phyloP scores from a whole-genome alignment of 495 filamentous ascomycete genomes.

The Neurospora sp. region DNA sequence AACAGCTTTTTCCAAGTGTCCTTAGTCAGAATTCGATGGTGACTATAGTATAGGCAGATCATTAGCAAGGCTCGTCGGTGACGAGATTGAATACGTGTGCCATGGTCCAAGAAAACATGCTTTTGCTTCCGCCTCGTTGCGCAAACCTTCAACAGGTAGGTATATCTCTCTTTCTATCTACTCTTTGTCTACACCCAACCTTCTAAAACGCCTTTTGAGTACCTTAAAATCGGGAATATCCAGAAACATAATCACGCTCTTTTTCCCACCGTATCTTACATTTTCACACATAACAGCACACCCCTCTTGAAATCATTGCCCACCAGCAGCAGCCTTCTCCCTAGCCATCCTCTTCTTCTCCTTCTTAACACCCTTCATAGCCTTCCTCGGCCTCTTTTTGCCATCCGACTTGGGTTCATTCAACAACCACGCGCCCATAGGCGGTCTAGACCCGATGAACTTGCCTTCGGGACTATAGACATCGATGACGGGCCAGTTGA shows the following conservation, averaged over 20 bases:
- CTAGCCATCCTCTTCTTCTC: constrained; percentile 25
- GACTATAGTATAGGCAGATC: neutral
- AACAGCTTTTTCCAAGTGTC: neutral
- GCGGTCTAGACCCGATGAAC: constrained; percentile 55
- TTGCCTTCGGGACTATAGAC: constrained; percentile 76
- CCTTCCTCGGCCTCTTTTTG: constrained; percentile 37
- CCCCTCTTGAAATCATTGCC: neutral
- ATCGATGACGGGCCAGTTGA: constrained; percentile 60
- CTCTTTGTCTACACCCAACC: neutral
- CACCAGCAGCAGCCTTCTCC: neutral
- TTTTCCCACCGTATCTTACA: neutral
- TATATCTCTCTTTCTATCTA: neutral
- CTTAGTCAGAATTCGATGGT: neutral
- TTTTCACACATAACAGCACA: neutral
- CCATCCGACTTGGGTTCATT: constrained; percentile 24
- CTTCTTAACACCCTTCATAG: constrained; percentile 53
- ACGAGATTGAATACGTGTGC: too few species aligned
- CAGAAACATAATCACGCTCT: neutral
- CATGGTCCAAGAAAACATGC: neutral
- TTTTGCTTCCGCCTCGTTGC: neutral
- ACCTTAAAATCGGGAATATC: neutral
- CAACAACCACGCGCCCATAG: constrained; percentile 63
- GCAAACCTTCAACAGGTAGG: neutral
- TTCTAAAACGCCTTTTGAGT: neutral
- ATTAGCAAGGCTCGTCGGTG: too few species aligned